Evolutionary conservation across 768 basidiomycete species (phyloP), one percentile per base, ranked within the genome.

Genomic region (Pholiota molesta): DNA sequence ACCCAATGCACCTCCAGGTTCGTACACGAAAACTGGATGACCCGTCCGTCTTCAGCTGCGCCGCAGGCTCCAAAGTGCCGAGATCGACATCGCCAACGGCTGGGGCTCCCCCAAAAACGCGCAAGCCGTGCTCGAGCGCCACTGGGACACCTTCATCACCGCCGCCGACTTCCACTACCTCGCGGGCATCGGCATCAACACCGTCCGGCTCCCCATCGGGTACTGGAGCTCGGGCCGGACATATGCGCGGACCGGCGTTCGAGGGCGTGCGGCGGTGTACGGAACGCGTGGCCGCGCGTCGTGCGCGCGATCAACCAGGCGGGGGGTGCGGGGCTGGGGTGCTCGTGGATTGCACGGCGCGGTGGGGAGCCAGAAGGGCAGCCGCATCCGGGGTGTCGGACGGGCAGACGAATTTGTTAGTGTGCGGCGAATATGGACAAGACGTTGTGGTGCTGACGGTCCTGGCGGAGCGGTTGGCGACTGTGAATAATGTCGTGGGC

Each of bases 291-390:
- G 92, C 59, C 71, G 8, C 79, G 87, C 60, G 82, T 94, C 62
- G 75, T 83, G 19, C 79, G 77, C 17, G 87, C 89, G 13, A 85
- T 94, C 54, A 80, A 83, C 57, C 79, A 78, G 52, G 93, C 94
- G 17, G 82, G 31, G 78, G 13, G 66, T 69, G 16, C 72, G 75
- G 86, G 86, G 8, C 76, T 95, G 16, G 92, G 92, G 90, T 95
- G 44, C 83, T 78, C 57, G 68, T 77, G 78, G 90, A 92, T 73
- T 92, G 26, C 90, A 92, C 68, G 85, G 87, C 16, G 89, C 87
- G n/a, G 82, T 84, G 9, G 91, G 90, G 21, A 91, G 89, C 69
- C 91, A 92, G 72, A 92, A 91, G 80, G 80, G 44, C 87, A 90
- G 68, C 78, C 85, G 17, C 90, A 92, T 86, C 86, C 56, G 90